Evolutionary conservation across 371 early-diverging fungal genomes (phyloP), one percentile per base, ranked within the genome.

Genomic region (Lichtheimia ornata): DNA sequence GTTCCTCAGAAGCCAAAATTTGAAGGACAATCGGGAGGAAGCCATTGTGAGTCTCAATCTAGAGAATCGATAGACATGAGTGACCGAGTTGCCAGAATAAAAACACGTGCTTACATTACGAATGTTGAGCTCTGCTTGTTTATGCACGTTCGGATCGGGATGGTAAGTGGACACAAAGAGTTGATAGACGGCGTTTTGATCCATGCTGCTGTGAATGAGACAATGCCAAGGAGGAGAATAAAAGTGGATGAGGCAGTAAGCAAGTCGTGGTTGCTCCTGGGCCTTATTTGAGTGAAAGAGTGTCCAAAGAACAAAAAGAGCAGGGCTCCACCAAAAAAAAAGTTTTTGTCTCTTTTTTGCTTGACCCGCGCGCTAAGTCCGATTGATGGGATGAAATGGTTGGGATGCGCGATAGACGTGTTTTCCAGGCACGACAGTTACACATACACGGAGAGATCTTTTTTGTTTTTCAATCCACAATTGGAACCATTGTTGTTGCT

Each of bases 91-190:
- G 15, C 13, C 0, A 52, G 24, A 25, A 30, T 58, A 28, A 25
- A 17, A 15, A 58, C 17, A 45, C 20, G 22, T 24, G 15, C 57
- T 67, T 72, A 77, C 80, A 53, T 69, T 72, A 70, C 74, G 65
- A 47, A 79, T 72, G 59, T 69, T 78, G 49, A 77, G 57, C 62
- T 93, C 93, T 11, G 90, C 93, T 63, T 88, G 87, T 60, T 82
- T 86, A 69, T 85, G 91, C 17, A 88, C 74, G 69, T 81, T 83
- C n/a, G 86, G 87, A 67, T 92, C 93, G 35, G 92, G 86, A 74
- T 91, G 86, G 73, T 85, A 86, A 12, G 92, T 91, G 15, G 91
- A 86, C 61, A 82, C 84, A 70, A 93, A 91, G 49, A 92, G 77
- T 70, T 86, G 85, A 50, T 83, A 83, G 53, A 86, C 74, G 40